Percentiles rank a stretch among this genome's conserved stretches.
Conservation (phyloP, 2,329 filamentous ascomycete species). For the Curvularia spicifera region DNA sequence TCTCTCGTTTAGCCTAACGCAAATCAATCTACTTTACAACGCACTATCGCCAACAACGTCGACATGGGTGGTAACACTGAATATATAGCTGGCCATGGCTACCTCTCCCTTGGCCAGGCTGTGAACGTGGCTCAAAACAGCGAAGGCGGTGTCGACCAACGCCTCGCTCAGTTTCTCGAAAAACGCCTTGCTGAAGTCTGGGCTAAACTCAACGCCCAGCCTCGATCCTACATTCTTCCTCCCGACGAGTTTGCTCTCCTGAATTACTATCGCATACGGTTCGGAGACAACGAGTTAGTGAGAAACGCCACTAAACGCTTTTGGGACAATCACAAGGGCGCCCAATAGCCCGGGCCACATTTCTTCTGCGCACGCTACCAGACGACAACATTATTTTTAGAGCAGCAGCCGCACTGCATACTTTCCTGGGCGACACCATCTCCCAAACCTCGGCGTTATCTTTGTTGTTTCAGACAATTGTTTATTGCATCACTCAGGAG, state of each 20-base stretch:
- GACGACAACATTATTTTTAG: not conserved
- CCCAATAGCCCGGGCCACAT: conserved; percentile 22
- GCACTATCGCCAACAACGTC: conserved; percentile 1
- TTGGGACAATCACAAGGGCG: conserved; percentile 58
- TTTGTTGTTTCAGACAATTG: not conserved
- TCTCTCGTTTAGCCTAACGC: conserved; percentile 34
- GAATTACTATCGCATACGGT: conserved; percentile 80
- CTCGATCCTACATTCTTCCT: conserved; percentile 74
- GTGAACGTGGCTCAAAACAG: conserved; percentile 78
- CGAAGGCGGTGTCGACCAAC: conserved; percentile 69
- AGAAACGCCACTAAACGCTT: conserved; percentile 62
- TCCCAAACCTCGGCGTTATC: not conserved
- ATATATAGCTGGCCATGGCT: conserved; percentile 50
- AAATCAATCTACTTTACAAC: conserved; percentile 29
- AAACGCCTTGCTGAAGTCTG: conserved; percentile 65
- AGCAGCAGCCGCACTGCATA: not conserved
- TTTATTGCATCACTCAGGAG: conserved; percentile 2
- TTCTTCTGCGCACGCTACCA: conserved; percentile 5
- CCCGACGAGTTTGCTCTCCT: conserved; percentile 83
- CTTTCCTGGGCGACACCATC: not conserved
- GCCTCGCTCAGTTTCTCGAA: conserved; percentile 70
- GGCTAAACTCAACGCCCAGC: conserved; percentile 68
- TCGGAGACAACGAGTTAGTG: conserved; percentile 59
- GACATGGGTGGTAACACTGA: conserved; percentile 53
- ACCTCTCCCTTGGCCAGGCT: conserved; percentile 66